phyloP scores from a whole-genome alignment of 352 stramenopile species.

The Phytopythium chamaehyphon region DNA sequence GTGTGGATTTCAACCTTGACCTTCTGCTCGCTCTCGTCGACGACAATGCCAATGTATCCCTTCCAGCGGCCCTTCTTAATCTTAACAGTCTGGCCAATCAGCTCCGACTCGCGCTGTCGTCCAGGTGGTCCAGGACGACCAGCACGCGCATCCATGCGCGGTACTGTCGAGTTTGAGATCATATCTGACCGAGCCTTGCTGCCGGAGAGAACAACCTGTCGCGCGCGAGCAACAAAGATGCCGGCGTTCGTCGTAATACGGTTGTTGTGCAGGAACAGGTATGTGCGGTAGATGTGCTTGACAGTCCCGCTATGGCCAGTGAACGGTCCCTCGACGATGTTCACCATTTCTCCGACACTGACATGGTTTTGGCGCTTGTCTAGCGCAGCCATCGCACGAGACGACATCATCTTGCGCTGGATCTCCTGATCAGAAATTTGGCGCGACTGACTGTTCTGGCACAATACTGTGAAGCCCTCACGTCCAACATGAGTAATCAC shows the following conservation, averaged over 20 bases:
- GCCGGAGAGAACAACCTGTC: slow-evolving; percentile 77
- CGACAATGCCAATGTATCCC: slow-evolving; percentile 90
- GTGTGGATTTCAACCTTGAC: slow-evolving; percentile 92
- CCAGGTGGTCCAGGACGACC: slow-evolving; percentile 33
- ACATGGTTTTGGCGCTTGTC: slow-evolving; percentile 91
- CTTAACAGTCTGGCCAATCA: slow-evolving; percentile 88
- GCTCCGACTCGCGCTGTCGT: slow-evolving; percentile 66
- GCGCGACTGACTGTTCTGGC: slow-evolving; percentile 78
- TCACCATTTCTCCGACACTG: slow-evolving; percentile 87
- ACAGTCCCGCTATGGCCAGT: slow-evolving; percentile 84
- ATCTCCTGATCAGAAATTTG: slow-evolving; percentile 88
- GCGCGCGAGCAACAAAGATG: slow-evolving; percentile 85
- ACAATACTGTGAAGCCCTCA: slow-evolving; percentile 85
- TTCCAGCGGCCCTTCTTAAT: slow-evolving; percentile 91
- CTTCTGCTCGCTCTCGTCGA: slow-evolving; percentile 86
- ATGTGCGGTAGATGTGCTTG: slow-evolving; percentile 89
- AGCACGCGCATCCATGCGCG: slow-evolving; percentile 52
- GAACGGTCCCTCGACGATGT: slow-evolving; percentile 83
- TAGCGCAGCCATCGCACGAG: slow-evolving; percentile 69
- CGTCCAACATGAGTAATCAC: slow-evolving; percentile 90
- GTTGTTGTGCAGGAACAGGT: slow-evolving; percentile 90
- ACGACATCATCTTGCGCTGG: slow-evolving; percentile 85
- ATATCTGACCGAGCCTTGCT: slow-evolving; percentile 85
- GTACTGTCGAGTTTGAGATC: slow-evolving; percentile 80
- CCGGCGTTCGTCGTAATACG: slow-evolving; percentile 85